These are phyloP conservation scores for sorghum (Sorghum bicolor) DNA, from an alignment of 176 grass and related monocot species.

Conservation along the genomic window Sorghum_bicolor_NCBIv3 NC_012878.2:56217001-56217500, in stretches of 20 bases:
- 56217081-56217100: neutral
- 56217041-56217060: neutral
- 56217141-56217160: neutral
- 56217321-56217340: neutral
- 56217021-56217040: neutral
- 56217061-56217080: too few relatives aligned
- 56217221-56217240: neutral
- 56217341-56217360: neutral
- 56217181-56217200: neutral
- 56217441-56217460: neutral
- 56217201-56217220: neutral
- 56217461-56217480: neutral
- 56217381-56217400: neutral
- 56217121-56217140: neutral
- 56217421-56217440: too few relatives aligned
- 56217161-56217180: neutral
- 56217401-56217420: too few relatives aligned
- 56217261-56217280: neutral
- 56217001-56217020: neutral
- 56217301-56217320: neutral
- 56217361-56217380: neutral
- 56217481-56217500: neutral
- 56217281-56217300: neutral
- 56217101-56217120: neutral
- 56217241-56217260: neutral